Evolutionary conservation across 768 basidiomycete species (phyloP), one percentile per base, ranked within the genome.

Genomic region (Mycena polygramma): DNA sequence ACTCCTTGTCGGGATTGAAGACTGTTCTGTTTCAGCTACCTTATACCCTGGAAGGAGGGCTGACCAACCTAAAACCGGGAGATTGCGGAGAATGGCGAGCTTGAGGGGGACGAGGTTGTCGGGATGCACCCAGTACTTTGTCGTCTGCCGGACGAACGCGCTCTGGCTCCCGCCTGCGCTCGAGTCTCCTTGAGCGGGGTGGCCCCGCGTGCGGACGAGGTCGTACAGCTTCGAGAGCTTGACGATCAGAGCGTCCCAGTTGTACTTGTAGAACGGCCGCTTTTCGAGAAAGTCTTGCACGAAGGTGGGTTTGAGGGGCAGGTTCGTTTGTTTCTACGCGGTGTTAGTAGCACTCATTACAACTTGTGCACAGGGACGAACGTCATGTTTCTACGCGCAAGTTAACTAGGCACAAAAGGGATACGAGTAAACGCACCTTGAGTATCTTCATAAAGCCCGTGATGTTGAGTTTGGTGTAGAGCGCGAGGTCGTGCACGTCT

Each of bases 401-500:
- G 41, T 41, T 7, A 41, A 10, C 2, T 10, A 11, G 15, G 8
- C 2, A 2, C 2, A 41, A 41, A 15, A 41, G 8, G 41, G 9
- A 41, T 10, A 15, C 11, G 41, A 41, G 8, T 7, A 41, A 10
- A 15, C 41, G 41, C 41, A 41, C 41, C 41, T 99, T 98, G 70
- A 98, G 85, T 70, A 98, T 98, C 83, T 99, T 99, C 87, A 98
- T 93, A 79, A 99, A 99, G 13, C 98, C 98, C 1, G 98, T 98
- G 76, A 98, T 96, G 79, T 99, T 99, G 63, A 99, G 89, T 79
- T 99, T 99, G 4, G 97, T 97, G 79, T 97, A 88, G 37, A 98
- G 84, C 1, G 96, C 96, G 48, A 97, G 86, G 79, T 96, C 94
- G 74, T 96, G 94, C 14, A 95, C 94, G 73, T 94, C 93, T 0